Conservation (phyloP, 2,329 filamentous ascomycete species). For the Xylariales sp. region DNA sequence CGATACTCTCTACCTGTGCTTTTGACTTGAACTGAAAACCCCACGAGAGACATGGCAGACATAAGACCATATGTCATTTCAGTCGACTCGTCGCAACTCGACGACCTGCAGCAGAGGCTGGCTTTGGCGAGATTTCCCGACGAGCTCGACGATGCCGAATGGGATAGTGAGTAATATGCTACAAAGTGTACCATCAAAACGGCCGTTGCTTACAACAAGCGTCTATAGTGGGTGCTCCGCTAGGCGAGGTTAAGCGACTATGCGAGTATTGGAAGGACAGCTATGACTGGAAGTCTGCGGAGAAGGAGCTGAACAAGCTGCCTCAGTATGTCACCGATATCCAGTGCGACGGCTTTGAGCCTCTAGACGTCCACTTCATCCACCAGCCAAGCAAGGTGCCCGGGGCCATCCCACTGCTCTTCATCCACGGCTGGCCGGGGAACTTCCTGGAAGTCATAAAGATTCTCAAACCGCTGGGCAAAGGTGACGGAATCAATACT, state of each 20-base stretch:
- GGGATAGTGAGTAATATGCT: too few relatives aligned
- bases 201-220: too few relatives aligned
- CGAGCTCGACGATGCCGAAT: constrained; percentile 31
- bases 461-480: constrained; percentile 46
- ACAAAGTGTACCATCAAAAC: too few relatives aligned
- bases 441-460: constrained; percentile 64
- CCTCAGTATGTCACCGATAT: constrained; percentile 30
- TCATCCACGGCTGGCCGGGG: constrained; percentile 51
- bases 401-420: constrained; percentile 25
- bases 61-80: constrained; percentile 28
- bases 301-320: constrained; percentile 27
- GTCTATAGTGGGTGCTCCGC: constrained; percentile 30
- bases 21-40: too few relatives aligned
- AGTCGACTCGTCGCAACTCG: constrained; percentile 24
- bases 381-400: constrained; percentile 25
- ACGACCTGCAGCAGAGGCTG: constrained; percentile 28
- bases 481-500: constrained; percentile 21
- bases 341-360: constrained; percentile 31
- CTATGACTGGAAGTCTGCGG: constrained; percentile 30
- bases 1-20: too few relatives aligned
- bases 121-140: constrained; percentile 31
- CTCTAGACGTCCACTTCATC: constrained; percentile 32
- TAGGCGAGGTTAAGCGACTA: constrained; percentile 29
- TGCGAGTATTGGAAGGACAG: constrained; percentile 27
- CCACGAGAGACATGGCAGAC: constrained; percentile 24